These are phyloP conservation scores for Zelonia costaricensis DNA, from an alignment of 208 protist genomes.

Conservation along the genomic window DNA sequence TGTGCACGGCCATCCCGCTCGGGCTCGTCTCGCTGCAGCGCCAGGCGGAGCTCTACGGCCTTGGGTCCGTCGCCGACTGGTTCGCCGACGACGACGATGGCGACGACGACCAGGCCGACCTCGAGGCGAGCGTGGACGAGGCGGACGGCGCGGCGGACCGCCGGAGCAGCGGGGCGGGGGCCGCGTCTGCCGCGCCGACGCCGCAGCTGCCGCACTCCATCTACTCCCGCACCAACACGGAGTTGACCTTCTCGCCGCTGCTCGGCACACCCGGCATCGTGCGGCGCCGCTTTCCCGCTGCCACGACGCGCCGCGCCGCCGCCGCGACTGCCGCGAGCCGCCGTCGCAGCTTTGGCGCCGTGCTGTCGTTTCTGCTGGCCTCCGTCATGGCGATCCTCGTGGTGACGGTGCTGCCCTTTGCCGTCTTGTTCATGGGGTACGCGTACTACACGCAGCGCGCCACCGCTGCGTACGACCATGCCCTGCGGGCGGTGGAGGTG, in stretches of 20 bases:
- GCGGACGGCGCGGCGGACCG: neutral
- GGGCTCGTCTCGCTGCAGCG: conserved; percentile 71
- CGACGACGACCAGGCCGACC: conserved; percentile 12
- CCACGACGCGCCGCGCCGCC: neutral
- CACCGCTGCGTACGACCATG: conserved; percentile 24
- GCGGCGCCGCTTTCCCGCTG: neutral
- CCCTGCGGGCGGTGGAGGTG: conserved; percentile 30
- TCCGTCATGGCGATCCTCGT: conserved; percentile 47
- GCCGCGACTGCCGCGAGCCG: no score
- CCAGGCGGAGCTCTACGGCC: conserved; percentile 48
- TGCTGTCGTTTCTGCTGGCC: conserved; percentile 22
- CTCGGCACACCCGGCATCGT: conserved; percentile 15
- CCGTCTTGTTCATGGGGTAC: conserved; percentile 46
- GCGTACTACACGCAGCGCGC: conserved; percentile 36
- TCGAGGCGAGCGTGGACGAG: conserved; percentile 1
- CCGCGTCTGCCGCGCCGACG: neutral
- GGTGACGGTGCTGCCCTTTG: conserved; percentile 46
- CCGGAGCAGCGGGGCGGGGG: neutral
- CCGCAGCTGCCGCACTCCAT: conserved; percentile 15
- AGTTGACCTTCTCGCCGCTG: conserved; percentile 12
- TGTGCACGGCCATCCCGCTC: conserved; percentile 59
- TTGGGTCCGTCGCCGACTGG: conserved; percentile 31
- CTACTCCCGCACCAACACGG: conserved; percentile 16
- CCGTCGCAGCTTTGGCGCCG: conserved; percentile 9
- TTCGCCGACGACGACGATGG: conserved; percentile 29